Conservation (phyloP, 2,329 filamentous ascomycete genomes). For the Colletotrichum abscissum region DNA sequence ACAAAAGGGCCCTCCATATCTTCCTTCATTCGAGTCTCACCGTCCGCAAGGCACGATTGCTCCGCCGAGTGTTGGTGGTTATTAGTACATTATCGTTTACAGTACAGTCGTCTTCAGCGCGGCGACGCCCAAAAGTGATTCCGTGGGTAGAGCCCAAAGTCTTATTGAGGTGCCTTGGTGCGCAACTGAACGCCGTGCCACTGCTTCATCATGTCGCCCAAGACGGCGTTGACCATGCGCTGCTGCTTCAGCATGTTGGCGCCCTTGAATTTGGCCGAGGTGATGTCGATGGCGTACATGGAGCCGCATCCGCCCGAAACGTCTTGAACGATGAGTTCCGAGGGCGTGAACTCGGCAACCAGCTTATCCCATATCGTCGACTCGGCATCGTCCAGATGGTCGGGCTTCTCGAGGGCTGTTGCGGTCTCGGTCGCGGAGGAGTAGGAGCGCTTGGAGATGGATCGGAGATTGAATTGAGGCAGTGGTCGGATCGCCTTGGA, state of each 20-base stretch:
- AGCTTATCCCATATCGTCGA: conserved; percentile 68
- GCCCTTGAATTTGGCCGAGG: conserved; percentile 77
- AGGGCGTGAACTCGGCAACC: conserved; percentile 60
- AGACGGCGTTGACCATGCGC: conserved; percentile 79
- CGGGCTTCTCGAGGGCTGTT: conserved; percentile 53
- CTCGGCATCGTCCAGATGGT: conserved; percentile 66
- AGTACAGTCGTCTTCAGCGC: conserved; percentile 3
- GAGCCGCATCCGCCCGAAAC: conserved; percentile 86
- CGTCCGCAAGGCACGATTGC: not conserved
- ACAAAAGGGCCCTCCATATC: not conserved
- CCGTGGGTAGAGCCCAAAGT: not conserved
- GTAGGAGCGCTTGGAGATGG: conserved; percentile 11
- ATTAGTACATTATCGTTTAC: conserved; percentile 26
- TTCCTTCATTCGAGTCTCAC: not conserved
- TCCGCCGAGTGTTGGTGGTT: not conserved
- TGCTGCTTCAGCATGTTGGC: conserved; percentile 83
- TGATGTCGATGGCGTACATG: conserved; percentile 88
- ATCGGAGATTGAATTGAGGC: not conserved
- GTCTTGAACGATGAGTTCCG: conserved; percentile 75
- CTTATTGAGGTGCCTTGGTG: conserved; percentile 66
- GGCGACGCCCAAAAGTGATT: no score
- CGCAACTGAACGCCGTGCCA: conserved; percentile 89
- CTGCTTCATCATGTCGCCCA: conserved; percentile 79
- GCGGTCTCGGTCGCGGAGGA: conserved; percentile 8
- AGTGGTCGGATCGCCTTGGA: not conserved